A percentile compares a stretch with the other conserved stretches of the same genome.
phyloP scores from a whole-genome alignment of 2,329 filamentous ascomycete species.

The Fusarium sterilihyphosum region DNA sequence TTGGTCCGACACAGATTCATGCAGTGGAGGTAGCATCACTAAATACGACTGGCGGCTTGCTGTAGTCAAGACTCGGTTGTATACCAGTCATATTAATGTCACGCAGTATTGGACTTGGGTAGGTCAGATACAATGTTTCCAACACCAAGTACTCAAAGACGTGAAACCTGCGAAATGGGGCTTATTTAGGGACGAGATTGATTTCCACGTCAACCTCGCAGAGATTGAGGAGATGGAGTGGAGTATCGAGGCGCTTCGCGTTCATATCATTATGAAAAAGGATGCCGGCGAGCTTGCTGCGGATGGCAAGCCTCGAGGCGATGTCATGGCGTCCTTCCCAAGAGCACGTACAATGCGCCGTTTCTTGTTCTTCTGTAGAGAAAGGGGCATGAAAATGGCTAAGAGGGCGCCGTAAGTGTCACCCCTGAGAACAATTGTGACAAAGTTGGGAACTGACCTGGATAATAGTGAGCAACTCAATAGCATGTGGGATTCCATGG shows the following conservation, averaged over 20 bases:
- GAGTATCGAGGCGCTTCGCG: slow-evolving; percentile 53
- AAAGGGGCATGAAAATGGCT: slow-evolving; percentile 54
- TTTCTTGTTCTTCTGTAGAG: slow-evolving; percentile 59
- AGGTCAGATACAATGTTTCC: slow-evolving; percentile 53
- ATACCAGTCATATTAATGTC: slow-evolving; percentile 58
- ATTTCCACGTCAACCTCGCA: slow-evolving; percentile 59
- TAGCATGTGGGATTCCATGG: slow-evolving; percentile 48
- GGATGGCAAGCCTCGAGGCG: slow-evolving; percentile 53
- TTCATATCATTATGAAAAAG: slow-evolving; percentile 54
- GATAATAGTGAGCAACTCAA: slow-evolving; percentile 49
- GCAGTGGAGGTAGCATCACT: slow-evolving; percentile 56
- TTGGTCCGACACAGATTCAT: slow-evolving; percentile 64
- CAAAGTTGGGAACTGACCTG: slow-evolving; percentile 26
- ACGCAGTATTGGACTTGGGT: slow-evolving; percentile 68
- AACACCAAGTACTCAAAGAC: slow-evolving; percentile 64
- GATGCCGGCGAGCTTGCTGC: slow-evolving; percentile 39
- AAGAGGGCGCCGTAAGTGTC: slow-evolving; percentile 53
- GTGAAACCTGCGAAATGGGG: slow-evolving; percentile 58
- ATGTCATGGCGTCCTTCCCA: slow-evolving; percentile 63
- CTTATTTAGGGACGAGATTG: slow-evolving; percentile 59
- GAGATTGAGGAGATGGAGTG: slow-evolving; percentile 60
- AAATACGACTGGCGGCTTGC: slow-evolving; percentile 62
- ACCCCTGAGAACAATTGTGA: neutral
- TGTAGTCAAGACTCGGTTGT: slow-evolving; percentile 60
- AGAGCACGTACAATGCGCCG: slow-evolving; percentile 62